Conservation (phyloP, 2,329 filamentous ascomycete genomes). For the Plenodomus biglobosus region DNA sequence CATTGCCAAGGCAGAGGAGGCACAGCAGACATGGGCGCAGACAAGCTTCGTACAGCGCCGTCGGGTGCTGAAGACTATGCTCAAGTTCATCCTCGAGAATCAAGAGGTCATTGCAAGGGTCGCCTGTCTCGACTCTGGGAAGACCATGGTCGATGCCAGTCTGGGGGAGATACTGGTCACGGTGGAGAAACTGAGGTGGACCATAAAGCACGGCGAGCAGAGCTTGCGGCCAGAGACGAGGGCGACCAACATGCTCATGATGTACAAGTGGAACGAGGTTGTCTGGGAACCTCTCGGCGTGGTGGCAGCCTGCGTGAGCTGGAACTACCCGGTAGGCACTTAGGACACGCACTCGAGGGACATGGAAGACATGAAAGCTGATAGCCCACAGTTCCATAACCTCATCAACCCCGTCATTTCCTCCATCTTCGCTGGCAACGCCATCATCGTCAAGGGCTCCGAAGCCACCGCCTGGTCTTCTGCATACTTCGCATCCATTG, state of each 20-base stretch:
- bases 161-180: conserved; percentile 95
- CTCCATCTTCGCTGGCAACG: conserved; percentile 87
- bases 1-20: conserved; percentile 70
- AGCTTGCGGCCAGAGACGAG: conserved; percentile 71
- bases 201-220: conserved; percentile 83
- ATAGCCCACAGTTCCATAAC: conserved; percentile 77
- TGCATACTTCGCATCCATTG: conserved; percentile 76
- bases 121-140: conserved; percentile 90
- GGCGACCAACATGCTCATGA: conserved; percentile 89
- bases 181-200: conserved; percentile 92
- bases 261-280: conserved; percentile 91
- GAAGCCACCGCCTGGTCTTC: conserved; percentile 96
- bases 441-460: conserved; percentile 88
- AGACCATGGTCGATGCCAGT: conserved; percentile 91
- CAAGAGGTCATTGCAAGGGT: conserved; percentile 83
- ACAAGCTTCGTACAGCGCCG: conserved; percentile 78
- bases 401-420: conserved; percentile 88
- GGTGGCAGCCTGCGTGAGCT: conserved; percentile 87
- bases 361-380: neutral
- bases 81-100: conserved; percentile 83
- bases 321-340: conserved; percentile 70
- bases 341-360: neutral
- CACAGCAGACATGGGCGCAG: conserved; percentile 74
- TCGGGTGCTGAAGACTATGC: conserved; percentile 76
- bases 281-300: conserved; percentile 91